Evolutionary conservation across 306 rosid species (phyloP).

Genomic region (Potentilla sterilis): DNA sequence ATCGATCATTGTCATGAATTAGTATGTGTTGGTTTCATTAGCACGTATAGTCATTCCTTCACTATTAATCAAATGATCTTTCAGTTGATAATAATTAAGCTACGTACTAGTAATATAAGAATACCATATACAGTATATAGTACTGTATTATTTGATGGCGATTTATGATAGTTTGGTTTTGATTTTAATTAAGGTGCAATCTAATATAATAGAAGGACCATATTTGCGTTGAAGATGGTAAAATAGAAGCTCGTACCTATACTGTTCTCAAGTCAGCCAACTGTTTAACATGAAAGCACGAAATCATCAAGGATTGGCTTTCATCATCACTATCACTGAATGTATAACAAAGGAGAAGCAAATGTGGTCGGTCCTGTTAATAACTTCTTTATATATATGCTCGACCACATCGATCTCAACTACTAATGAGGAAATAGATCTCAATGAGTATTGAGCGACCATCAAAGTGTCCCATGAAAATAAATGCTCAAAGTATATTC

Average conservation of each 20-base stretch:
- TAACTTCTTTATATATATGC: background rate
- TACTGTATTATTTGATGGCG: no score
- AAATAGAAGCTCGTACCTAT: background rate
- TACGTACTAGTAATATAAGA: no score
- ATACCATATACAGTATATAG: no score
- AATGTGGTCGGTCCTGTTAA: background rate
- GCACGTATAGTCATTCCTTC: no score
- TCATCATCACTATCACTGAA: background rate
- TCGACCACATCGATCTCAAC: background rate
- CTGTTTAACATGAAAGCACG: background rate
- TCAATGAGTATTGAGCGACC: background rate
- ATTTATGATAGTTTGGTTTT: no score
- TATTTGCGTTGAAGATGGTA: background rate
- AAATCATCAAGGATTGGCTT: background rate
- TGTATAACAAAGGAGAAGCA: background rate
- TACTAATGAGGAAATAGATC: background rate
- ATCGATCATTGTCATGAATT: no score
- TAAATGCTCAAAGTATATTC: background rate
- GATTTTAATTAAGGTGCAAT: no score
- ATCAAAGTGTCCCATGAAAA: background rate
- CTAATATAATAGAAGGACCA: background rate
- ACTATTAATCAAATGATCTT: no score
- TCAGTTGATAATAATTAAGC: no score
- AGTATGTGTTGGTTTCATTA: no score
- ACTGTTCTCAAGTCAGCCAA: background rate